Evolutionary conservation across 2,329 filamentous ascomycete genomes (phyloP).

Genomic region (Penicillium italicum): DNA sequence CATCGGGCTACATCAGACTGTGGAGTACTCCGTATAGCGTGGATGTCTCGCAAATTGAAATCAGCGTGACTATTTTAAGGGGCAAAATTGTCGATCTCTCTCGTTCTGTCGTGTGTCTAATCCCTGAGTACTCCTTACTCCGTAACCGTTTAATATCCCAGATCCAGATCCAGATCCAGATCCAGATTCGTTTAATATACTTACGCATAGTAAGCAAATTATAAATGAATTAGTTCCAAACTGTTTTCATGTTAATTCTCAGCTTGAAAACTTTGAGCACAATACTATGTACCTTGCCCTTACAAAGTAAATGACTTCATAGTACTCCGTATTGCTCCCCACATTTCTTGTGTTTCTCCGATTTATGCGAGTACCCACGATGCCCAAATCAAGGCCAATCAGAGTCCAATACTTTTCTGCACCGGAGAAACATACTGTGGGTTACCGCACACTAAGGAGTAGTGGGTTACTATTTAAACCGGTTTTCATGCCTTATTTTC

Average conservation of each 20-base stretch:
- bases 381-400: conserved; percentile 10
- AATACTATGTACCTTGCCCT: neutral
- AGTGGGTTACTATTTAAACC: neutral
- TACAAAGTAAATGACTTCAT: neutral
- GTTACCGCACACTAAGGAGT: too few relatives aligned
- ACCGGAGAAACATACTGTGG: neutral
- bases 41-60: neutral
- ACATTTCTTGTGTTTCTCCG: conserved; percentile 6
- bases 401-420: neutral
- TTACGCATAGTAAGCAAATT: too few relatives aligned
- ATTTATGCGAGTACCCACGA: neutral
- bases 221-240: too few relatives aligned
- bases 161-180: neutral
- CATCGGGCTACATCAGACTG: neutral
- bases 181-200: too few relatives aligned
- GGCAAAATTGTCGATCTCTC: neutral
- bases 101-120: neutral
- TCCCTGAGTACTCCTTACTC: neutral
- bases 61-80: neutral
- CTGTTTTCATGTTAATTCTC: neutral
- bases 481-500: neutral
- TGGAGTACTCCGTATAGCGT: neutral
- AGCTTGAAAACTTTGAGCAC: neutral
- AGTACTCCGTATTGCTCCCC: neutral
- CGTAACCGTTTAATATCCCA: neutral